phyloP scores from a whole-genome alignment of 495 filamentous ascomycete species.

The Penicillium cinerascens region DNA sequence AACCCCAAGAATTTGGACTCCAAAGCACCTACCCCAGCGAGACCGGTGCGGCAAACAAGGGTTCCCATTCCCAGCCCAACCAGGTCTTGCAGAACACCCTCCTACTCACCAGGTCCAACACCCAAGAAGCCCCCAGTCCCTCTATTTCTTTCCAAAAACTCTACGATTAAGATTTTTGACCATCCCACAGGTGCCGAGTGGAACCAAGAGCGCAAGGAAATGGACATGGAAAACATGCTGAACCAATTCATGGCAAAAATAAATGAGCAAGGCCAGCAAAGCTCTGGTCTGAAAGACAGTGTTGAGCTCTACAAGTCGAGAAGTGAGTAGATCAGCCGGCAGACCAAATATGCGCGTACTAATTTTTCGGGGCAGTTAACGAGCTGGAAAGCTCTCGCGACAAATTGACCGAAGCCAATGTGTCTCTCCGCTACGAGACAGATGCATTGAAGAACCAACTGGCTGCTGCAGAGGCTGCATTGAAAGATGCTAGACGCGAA shows the following conservation, averaged over 20 bases:
- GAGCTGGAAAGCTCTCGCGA: constrained; percentile 62
- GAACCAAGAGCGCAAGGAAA: constrained; percentile 66
- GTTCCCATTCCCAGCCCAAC: constrained; percentile 5
- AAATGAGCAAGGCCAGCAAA: constrained; percentile 56
- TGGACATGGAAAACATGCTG: constrained; percentile 62
- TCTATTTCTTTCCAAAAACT: constrained; percentile 66
- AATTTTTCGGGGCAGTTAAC: constrained; percentile 45
- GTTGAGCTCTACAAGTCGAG: constrained; percentile 66
- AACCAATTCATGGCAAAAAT: constrained; percentile 58
- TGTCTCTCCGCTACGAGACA: constrained; percentile 55
- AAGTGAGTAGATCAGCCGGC: constrained; percentile 49
- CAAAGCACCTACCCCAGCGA: not conserved
- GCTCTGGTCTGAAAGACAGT: constrained; percentile 61
- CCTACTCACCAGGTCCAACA: constrained; percentile 14
- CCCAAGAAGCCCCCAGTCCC: constrained; percentile 22
- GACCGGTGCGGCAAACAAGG: not conserved
- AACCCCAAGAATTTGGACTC: not conserved
- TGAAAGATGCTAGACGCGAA: constrained; percentile 51
- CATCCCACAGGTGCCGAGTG: constrained; percentile 54
- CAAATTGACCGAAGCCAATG: constrained; percentile 54
- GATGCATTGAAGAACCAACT: constrained; percentile 52
- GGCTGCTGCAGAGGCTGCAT: constrained; percentile 34
- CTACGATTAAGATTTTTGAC: constrained; percentile 55
- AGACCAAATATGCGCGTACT: constrained; percentile 5
- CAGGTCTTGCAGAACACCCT: not conserved